Evolutionary conservation across 2,329 filamentous ascomycete genomes (phyloP), one percentile per base, ranked within the genome.

Genomic region (Thelonectria blattea): DNA sequence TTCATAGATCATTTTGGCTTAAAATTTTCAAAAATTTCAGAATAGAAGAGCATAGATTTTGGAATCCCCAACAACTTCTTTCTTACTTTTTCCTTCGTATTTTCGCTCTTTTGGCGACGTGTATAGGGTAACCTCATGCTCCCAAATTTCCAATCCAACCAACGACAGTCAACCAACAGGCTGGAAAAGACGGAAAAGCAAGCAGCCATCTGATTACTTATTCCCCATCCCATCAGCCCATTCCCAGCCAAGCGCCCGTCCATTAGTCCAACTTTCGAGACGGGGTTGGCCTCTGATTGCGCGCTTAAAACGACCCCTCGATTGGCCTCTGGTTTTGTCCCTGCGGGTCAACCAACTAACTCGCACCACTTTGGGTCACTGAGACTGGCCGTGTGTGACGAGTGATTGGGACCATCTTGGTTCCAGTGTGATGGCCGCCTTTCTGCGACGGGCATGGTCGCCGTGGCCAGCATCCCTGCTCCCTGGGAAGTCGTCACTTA

Each of bases 391-490:
- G 41, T 52, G 60, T 62, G 46, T 47, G 60, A 62, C 45, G 51
- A 62, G 60, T 55, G 60, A 62, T 62, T 62, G 60, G 60, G 52
- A 50, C 49, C 56, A 11, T 15, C 45, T 57, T 59, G 43, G 22
- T 24, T 24, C 22, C 22, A 24, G 22, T 6, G 22, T 15, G 57
- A 56, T 60, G 57, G 61, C 56, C 63, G 51, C 61, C 51, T 58
- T 51, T 32, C 61, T 64, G 63, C 46, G 63, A 65, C 63, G 37
- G 63, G 63, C 51, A 62, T 52, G 54, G 53, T 52, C 49, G 53
- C 47, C 61, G 63, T 68, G 66, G 66, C 39, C 48, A 30, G 24
- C 3, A 63, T 56, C 68, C 68, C 68, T 70, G 68, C 42, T 20
- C 32, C 37, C 22, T 45, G 46, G 45, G 17, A n/a, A n/a, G 22